Evolutionary conservation across 495 filamentous ascomycete species (phyloP).

Genomic region (Talaromyces borbonicus): DNA sequence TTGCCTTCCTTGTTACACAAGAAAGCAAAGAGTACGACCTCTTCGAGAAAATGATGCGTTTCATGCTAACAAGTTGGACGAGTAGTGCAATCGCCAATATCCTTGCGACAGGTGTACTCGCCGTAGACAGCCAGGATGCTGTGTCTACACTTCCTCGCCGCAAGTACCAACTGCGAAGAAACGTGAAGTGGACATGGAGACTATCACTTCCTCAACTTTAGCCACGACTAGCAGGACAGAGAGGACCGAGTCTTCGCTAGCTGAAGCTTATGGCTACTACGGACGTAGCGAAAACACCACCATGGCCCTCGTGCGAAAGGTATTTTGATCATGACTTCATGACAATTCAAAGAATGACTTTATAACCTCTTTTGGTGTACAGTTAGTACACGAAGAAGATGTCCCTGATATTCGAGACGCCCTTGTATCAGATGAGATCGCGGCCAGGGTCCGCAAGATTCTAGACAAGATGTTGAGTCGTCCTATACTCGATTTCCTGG

Average conservation of each 20-base stretch:
- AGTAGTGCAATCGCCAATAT: conserved; percentile 1
- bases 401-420: not conserved
- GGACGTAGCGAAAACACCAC: not conserved
- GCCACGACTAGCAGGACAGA: not conserved
- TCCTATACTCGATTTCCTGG: not conserved
- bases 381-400: not conserved
- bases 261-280: not conserved
- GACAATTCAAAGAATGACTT: not conserved
- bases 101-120: not conserved
- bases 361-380: not conserved
- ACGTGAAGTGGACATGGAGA: not conserved
- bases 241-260: not conserved
- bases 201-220: not conserved
- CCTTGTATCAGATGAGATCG: not conserved
- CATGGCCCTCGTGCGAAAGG: not conserved
- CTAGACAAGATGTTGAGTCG: conserved; percentile 1
- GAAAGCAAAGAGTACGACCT: not conserved
- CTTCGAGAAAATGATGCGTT: not conserved
- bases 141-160: not conserved
- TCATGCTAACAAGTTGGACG: not conserved
- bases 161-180: not conserved
- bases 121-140: not conserved
- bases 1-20: conserved; percentile 1
- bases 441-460: not conserved
- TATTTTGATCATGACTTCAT: not conserved